Evolutionary conservation across 352 stramenopile species (phyloP), one percentile per base, ranked within the genome.

Genomic region (Salisapilia sapeloensis): DNA sequence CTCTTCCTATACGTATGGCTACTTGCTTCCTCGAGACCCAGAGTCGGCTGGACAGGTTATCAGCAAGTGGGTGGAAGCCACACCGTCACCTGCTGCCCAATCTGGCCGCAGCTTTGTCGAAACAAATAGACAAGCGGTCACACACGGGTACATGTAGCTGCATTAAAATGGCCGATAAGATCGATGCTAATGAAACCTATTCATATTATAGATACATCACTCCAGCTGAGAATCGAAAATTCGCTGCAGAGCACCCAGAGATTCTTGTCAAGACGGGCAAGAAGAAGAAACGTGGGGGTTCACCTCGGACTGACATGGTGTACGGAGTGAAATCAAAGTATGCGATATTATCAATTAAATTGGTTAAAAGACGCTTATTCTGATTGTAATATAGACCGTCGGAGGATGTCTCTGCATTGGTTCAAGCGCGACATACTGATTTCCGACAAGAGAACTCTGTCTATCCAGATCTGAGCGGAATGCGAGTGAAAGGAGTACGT

Each of bases 251-350:
- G 27, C 66, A 86, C 31, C 71, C 66, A 0, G 64, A 70, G 9
- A 83, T 86, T 40, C 44, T 79, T 11, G 59, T 82, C 24, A 84
- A 71, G 31, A 60, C 62, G 8, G 48, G 44, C 0, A 42, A 30
- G 1, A 87, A 76, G 48, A 61, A 46, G 25, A 75, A 78, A 53
- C 51, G 45, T 4, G 56, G 48, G 1, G 79, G 60, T 32, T 54
- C 58, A 14, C 66, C 61, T 2, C 64, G 50, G 15, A 66, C 66
- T 19, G 65, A 83, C 21, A 58, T 46, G 15, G 58, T 53, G 24
- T 80, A 65, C 36, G 72, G 72, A 29, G 78, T 87, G 43, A 84
- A 83, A 46, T 83, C 72, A 23, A 69, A 76, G 72, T 84, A 33
- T 20, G 42, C 36, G 2, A 12, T 19, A 10, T 15, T 6, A 23